phyloP scores from a whole-genome alignment of 2,329 filamentous ascomycete species.

The Fusarium duplospermum region DNA sequence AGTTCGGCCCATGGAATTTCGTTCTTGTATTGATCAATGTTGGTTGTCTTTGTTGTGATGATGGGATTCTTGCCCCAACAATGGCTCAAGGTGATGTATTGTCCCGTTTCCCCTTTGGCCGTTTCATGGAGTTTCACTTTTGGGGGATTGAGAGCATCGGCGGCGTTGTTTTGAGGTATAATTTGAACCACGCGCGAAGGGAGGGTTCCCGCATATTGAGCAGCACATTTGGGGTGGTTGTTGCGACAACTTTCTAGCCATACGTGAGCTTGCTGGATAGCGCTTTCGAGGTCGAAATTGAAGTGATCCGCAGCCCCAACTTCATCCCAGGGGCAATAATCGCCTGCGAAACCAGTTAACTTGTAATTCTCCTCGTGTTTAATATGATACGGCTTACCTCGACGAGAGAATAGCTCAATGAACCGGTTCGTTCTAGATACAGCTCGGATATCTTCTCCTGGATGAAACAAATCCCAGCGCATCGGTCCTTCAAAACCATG shows the following conservation, averaged over 20 bases:
- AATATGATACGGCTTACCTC: neutral
- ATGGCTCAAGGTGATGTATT: conserved; percentile 2
- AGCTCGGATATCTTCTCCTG: neutral
- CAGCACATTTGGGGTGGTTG: neutral
- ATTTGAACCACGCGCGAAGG: neutral
- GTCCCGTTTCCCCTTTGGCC: neutral
- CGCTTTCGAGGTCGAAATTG: neutral
- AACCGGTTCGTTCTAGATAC: neutral
- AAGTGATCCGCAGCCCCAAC: neutral
- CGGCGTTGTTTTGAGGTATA: neutral
- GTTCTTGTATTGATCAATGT: neutral
- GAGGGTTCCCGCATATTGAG: neutral
- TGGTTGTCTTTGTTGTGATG: neutral
- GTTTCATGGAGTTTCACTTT: conserved; percentile 2
- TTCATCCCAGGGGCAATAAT: conserved; percentile 1
- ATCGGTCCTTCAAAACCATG: conserved; percentile 13
- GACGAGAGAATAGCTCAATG: neutral
- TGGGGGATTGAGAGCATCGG: neutral
- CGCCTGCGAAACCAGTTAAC: neutral
- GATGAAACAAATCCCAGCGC: conserved; percentile 1
- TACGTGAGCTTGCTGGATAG: neutral
- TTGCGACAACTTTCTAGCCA: neutral
- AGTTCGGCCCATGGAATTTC: neutral
- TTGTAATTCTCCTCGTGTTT: neutral
- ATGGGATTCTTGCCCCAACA: conserved; percentile 12